A percentile compares a stretch with the other conserved stretches of the same genome.
Conservation (phyloP, 345 rosid species). For the Populus davidiana region DNA sequence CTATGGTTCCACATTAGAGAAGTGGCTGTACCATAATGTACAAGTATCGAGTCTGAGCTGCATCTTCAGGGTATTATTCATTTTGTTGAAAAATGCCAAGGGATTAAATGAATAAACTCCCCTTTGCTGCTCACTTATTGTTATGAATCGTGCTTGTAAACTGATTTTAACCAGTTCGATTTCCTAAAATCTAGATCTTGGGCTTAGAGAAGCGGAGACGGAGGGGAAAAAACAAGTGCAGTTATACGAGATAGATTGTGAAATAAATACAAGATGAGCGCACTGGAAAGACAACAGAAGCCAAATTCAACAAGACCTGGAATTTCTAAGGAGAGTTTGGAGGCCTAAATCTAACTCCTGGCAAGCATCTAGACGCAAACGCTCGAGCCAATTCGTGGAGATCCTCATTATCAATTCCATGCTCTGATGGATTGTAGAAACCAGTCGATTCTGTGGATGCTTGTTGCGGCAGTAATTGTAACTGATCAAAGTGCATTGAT, state of each 20-base stretch:
- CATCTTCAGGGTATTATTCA: no score
- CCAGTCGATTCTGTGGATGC: slow-evolving; percentile 7
- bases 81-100: no score
- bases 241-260: no score
- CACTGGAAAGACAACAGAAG: not conserved
- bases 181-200: not conserved
- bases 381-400: slow-evolving; percentile 48
- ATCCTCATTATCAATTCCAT: slow-evolving; percentile 28
- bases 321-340: slow-evolving; percentile 23
- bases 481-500: slow-evolving; percentile 28
- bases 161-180: not conserved
- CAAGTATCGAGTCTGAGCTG: no score
- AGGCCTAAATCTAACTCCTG: slow-evolving; percentile 33
- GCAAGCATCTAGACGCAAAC: slow-evolving; percentile 46
- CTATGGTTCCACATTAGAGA: no score
- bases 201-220: not conserved
- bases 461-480: slow-evolving; percentile 11
- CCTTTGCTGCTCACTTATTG: no score
- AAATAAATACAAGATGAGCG: no score
- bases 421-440: slow-evolving; percentile 14
- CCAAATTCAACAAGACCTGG: not conserved
- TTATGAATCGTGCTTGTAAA: not conserved
- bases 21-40: no score
- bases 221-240: no score
- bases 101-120: no score